These are phyloP conservation scores for Lobosporangium transversale DNA, from an alignment of 192 early-diverging fungal genomes.

Conservation along the genomic window DNA sequence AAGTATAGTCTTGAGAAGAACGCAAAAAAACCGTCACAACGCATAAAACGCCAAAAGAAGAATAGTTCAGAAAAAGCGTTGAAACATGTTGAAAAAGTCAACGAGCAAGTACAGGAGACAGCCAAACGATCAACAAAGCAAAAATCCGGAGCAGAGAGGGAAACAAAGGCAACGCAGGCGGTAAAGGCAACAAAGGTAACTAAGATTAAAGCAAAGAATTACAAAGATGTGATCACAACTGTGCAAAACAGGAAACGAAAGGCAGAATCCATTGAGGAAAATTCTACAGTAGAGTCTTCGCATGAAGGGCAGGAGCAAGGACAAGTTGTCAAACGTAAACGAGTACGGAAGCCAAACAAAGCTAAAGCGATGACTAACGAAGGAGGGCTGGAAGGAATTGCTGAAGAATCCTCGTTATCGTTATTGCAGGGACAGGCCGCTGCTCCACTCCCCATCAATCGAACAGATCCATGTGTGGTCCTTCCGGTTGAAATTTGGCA, in stretches of 20 bases:
- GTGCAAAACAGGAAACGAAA: neutral
- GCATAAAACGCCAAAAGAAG: no score
- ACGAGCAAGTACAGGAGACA: no score
- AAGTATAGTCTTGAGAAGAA: no score
- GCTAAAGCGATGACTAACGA: neutral
- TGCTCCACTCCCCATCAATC: neutral
- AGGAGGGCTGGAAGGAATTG: neutral
- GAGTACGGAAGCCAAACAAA: neutral
- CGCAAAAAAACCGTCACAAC: no score
- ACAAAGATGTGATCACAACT: neutral
- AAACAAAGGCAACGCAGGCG: neutral
- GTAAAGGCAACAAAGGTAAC: neutral
- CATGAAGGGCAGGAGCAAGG: no score
- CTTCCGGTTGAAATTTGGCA: slow-evolving; percentile 37
- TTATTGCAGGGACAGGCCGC: neutral
- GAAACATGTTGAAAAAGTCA: no score
- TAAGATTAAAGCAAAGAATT: neutral
- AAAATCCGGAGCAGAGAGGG: neutral
- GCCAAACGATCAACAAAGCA: neutral
- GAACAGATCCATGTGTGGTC: slow-evolving; percentile 13
- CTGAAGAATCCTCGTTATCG: neutral
- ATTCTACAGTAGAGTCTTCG: no score
- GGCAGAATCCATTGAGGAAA: no score
- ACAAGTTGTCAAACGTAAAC: neutral
- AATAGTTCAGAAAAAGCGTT: no score